Conservation (phyloP, 108 stramenopile species). For the Cyclotella cryptica region DNA sequence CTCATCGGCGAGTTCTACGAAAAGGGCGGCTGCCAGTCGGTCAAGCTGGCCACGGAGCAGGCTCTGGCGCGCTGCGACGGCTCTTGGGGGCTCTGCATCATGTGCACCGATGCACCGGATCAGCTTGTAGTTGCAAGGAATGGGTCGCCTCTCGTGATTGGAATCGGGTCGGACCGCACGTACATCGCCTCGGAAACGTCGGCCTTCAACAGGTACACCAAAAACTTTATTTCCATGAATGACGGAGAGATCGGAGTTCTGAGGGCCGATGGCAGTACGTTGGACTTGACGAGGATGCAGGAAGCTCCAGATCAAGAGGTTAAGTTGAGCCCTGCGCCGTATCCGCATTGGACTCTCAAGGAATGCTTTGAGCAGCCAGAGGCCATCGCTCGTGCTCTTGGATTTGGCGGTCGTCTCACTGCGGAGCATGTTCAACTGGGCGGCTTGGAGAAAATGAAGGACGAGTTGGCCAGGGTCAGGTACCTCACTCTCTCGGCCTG, state of each 20-base stretch:
- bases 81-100: conserved; percentile 84
- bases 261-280: conserved; percentile 85
- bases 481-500: conserved; percentile 93
- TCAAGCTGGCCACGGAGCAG: conserved; percentile 84
- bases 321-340: conserved; percentile 90
- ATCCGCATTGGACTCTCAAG: conserved; percentile 96
- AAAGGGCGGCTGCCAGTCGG: conserved; percentile 40
- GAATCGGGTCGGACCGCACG: conserved; percentile 92
- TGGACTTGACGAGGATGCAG: conserved; percentile 92
- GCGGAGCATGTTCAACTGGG: conserved; percentile 78
- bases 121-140: conserved; percentile 88
- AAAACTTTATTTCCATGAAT: conserved; percentile 98
- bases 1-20: conserved; percentile 86
- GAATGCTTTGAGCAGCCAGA: conserved; percentile 75
- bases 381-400: conserved; percentile 90
- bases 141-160: conserved; percentile 97
- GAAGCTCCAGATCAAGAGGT: conserved; percentile 93
- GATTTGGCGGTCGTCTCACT: conserved; percentile 89
- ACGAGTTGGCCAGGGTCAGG: conserved; percentile 78
- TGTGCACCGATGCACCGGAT: conserved; percentile 68
- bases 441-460: conserved; percentile 86
- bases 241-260: conserved; percentile 98
- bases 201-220: conserved; percentile 97
- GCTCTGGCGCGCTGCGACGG: conserved; percentile 87
- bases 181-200: conserved; percentile 97